Conservation (phyloP, 2,329 filamentous ascomycete species). For the Aspergillus neoniger region DNA sequence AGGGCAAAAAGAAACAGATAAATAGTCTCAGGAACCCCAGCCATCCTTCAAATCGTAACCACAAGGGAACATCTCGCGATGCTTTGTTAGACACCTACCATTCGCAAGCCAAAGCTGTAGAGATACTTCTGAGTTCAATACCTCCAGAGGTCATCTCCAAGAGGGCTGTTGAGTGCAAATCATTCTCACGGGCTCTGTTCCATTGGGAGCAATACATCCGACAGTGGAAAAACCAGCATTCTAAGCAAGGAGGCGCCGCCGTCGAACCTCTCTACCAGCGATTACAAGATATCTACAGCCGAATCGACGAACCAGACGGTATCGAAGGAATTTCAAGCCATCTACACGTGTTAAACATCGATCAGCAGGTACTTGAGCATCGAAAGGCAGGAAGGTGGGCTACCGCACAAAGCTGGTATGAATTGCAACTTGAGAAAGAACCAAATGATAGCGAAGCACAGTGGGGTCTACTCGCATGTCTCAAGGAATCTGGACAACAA, state of each 20-base stretch:
- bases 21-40: slow-evolving; percentile 33
- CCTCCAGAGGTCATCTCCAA: slow-evolving; percentile 74
- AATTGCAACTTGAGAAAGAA: slow-evolving; percentile 78
- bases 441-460: slow-evolving; percentile 78
- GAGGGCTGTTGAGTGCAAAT: slow-evolving; percentile 88
- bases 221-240: slow-evolving; percentile 49
- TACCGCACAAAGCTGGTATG: slow-evolving; percentile 96
- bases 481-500: slow-evolving; percentile 94
- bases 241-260: slow-evolving; percentile 55
- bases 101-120: slow-evolving; percentile 63
- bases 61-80: slow-evolving; percentile 32
- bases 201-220: slow-evolving; percentile 91
- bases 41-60: slow-evolving; percentile 30
- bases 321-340: slow-evolving; percentile 92
- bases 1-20: slow-evolving; percentile 66
- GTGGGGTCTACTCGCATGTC: slow-evolving; percentile 78
- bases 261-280: slow-evolving; percentile 69
- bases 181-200: slow-evolving; percentile 87
- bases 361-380: slow-evolving; percentile 91
- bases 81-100: slow-evolving; percentile 35
- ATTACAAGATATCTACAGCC: slow-evolving; percentile 90
- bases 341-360: slow-evolving; percentile 81
- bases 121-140: slow-evolving; percentile 69
- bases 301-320: slow-evolving; percentile 97
- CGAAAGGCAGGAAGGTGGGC: slow-evolving; percentile 91